Evolutionary conservation across 495 filamentous ascomycete species (phyloP).

Genomic region (Xanthoparmelia taractica): DNA sequence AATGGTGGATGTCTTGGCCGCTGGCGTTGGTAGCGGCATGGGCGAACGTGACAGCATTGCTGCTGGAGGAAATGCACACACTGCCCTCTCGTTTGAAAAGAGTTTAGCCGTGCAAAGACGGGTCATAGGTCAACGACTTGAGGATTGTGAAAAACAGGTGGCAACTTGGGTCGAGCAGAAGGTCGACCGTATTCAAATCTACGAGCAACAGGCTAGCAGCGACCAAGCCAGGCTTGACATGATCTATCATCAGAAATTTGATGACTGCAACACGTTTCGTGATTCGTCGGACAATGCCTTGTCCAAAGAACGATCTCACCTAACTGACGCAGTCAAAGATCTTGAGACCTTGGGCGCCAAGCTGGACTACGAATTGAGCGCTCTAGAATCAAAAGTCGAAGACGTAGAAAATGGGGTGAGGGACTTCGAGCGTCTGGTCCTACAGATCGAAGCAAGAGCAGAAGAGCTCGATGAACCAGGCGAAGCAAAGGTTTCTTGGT

Average conservation of each 20-base stretch:
- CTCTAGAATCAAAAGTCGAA: conserved; percentile 69
- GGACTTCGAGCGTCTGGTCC: conserved; percentile 76
- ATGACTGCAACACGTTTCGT: conserved; percentile 55
- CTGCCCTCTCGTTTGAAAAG: conserved; percentile 40
- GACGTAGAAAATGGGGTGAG: conserved; percentile 79
- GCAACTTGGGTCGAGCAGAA: conserved; percentile 60
- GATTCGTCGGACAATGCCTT: conserved; percentile 60
- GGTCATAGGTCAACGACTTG: conserved; percentile 46
- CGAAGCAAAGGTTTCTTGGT: conserved; percentile 52
- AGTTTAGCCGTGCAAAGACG: conserved; percentile 52
- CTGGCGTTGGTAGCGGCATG: conserved; percentile 22
- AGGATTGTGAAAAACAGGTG: conserved; percentile 43
- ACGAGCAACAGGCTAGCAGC: conserved; percentile 52
- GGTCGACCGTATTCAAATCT: conserved; percentile 51
- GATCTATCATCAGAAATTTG: conserved; percentile 58
- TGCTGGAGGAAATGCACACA: conserved; percentile 23
- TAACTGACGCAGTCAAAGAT: conserved; percentile 70
- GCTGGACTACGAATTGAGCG: conserved; percentile 87
- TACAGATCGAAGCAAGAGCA: conserved; percentile 66
- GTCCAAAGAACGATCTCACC: conserved; percentile 52
- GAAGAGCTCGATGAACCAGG: conserved; percentile 58
- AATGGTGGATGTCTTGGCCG: conserved; percentile 64
- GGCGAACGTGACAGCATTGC: conserved; percentile 30
- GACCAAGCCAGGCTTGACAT: conserved; percentile 60
- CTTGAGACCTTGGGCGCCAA: conserved; percentile 78